Conservation (phyloP, 2,329 filamentous ascomycete species). For the Talaromyces rugulosus region DNA sequence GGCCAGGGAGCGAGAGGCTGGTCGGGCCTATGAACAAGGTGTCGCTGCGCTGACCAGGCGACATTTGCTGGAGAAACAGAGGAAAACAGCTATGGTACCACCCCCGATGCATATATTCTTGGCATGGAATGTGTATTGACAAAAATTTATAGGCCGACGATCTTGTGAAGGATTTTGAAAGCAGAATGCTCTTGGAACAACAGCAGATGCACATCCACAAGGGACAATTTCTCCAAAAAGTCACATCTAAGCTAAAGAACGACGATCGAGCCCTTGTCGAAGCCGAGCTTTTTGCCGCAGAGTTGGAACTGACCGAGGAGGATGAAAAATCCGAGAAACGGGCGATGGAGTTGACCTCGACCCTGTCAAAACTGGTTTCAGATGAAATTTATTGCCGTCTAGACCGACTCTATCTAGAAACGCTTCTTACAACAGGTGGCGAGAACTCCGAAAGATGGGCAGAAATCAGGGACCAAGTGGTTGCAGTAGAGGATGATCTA, state of each 20-base stretch:
- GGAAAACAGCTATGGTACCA: conserved; percentile 28
- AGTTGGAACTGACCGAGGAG: conserved; percentile 24
- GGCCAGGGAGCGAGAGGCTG: conserved; percentile 18
- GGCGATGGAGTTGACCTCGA: conserved; percentile 23
- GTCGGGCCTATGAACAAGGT: conserved; percentile 22
- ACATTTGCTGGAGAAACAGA: conserved; percentile 33
- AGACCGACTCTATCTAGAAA: conserved; percentile 37
- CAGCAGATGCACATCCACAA: conserved; percentile 29
- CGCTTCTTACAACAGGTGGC: conserved; percentile 12
- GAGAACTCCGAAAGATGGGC: conserved; percentile 8
- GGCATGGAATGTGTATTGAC: conserved; percentile 4
- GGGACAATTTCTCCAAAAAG: conserved; percentile 28
- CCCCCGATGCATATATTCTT: neutral
- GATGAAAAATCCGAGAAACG: conserved; percentile 26
- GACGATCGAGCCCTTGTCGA: conserved; percentile 31
- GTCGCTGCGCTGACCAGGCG: conserved; percentile 29
- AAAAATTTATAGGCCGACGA: conserved; percentile 31
- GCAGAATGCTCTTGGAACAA: conserved; percentile 24
- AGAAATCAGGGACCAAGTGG: conserved; percentile 14
- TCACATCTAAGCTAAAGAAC: conserved; percentile 31
- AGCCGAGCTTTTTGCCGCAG: conserved; percentile 26
- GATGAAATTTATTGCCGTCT: conserved; percentile 37
- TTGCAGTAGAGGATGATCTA: conserved; percentile 31
- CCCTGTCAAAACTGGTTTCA: conserved; percentile 28
- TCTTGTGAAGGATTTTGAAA: conserved; percentile 29